Conservation (phyloP, 2,329 filamentous ascomycete genomes). For the Paecilomyces niveus region DNA sequence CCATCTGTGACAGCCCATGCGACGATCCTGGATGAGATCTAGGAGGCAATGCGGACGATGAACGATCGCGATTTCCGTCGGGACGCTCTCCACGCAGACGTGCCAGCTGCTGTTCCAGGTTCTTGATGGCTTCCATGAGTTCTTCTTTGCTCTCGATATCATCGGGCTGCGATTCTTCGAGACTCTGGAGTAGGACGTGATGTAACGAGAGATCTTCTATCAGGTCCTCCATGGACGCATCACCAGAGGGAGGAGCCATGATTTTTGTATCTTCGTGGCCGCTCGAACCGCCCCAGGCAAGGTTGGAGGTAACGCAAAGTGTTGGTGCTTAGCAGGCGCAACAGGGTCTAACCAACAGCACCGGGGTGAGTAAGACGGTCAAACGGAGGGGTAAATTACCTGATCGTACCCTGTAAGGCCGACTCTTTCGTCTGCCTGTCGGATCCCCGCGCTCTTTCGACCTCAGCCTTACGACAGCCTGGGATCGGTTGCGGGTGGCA, state of each 20-base stretch:
- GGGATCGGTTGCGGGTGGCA: background rate
- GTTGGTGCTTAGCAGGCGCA: background rate
- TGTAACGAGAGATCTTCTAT: slow-evolving; percentile 26
- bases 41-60: background rate
- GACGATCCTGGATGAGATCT: background rate
- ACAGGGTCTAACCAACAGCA: background rate
- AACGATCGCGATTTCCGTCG: background rate
- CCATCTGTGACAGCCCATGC: slow-evolving; percentile 7
- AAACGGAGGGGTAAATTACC: background rate
- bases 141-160: slow-evolving; percentile 19
- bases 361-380: background rate
- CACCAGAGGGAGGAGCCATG: slow-evolving; percentile 5
- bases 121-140: slow-evolving; percentile 16
- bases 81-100: slow-evolving; percentile 11
- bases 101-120: slow-evolving; percentile 17
- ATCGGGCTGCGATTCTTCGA: slow-evolving; percentile 17
- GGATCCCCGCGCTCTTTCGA: background rate
- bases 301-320: background rate
- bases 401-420: background rate
- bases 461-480: background rate
- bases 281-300: background rate
- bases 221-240: slow-evolving; percentile 17
- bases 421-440: background rate
- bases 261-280: background rate
- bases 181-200: slow-evolving; percentile 22